phyloP scores from a whole-genome alignment of 2,329 filamentous ascomycete genomes.

The Dactylonectria macrodidyma region DNA sequence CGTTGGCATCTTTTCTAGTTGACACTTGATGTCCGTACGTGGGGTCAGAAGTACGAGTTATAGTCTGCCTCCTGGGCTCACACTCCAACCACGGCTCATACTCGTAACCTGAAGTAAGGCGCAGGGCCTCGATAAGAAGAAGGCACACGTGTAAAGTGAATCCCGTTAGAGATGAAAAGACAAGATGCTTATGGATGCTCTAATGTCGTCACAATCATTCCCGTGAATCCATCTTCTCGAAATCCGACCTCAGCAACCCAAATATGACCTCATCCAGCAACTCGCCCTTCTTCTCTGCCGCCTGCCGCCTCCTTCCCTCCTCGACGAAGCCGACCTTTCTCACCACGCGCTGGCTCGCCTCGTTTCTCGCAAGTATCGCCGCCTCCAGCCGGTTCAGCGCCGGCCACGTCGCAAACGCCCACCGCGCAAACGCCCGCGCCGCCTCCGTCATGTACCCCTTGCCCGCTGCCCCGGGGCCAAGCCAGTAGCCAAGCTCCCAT shows the following conservation, averaged over 20 bases:
- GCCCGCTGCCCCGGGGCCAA: constrained; percentile 60
- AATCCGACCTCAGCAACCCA: constrained; percentile 58
- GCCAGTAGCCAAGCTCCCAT: constrained; percentile 66
- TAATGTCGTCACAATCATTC: background rate
- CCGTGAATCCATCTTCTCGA: constrained; percentile 23
- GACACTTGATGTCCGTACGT: too few species aligned
- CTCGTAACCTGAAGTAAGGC: too few species aligned
- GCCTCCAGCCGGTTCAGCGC: constrained; percentile 61
- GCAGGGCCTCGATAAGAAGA: too few species aligned
- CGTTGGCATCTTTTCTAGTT: too few species aligned
- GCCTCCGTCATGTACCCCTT: constrained; percentile 62
- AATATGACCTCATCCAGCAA: constrained; percentile 56
- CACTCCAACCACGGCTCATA: too few species aligned
- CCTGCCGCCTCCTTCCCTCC: constrained; percentile 61
- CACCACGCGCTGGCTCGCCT: constrained; percentile 60
- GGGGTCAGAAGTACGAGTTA: too few species aligned
- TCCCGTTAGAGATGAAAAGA: too few species aligned
- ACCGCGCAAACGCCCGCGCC: constrained; percentile 55
- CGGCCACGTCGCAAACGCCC: constrained; percentile 61
- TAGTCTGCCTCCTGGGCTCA: too few species aligned
- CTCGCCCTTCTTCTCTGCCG: constrained; percentile 59
- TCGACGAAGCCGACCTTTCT: constrained; percentile 58
- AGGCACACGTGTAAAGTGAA: too few species aligned
- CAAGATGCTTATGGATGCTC: too few species aligned
- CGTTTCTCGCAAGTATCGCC: constrained; percentile 55